Base-by-base conservation (phyloP, 441 rosid genomes). In the Dalechampia spathulata region DNA sequence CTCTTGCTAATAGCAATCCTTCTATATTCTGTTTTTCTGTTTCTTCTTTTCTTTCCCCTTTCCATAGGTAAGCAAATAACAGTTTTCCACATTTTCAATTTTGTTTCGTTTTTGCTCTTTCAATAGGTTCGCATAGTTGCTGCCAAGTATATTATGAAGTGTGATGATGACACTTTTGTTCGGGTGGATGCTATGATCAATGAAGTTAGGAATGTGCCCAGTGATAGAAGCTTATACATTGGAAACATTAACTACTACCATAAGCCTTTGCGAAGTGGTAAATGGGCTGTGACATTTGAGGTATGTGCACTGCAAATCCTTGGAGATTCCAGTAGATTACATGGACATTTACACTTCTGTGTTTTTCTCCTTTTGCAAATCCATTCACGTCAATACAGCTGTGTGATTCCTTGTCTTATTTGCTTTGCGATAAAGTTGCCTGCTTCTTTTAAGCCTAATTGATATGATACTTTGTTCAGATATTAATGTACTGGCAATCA, bases 281-380 rank as follows among this genome's bases (percentile, higher is more conserved):
- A 89, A 82, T 89, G 97, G 97, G 97, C 90, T 17, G 95, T 89
- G 60, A 82, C 90, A 4, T 81, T 75, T 23, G 95, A 89, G 95
- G 97, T 89, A 70, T 16, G 47, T 19, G 11, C 52, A 60, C 48
- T 26, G 47, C 60, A 43, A 30, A 48, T 19, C 16, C 34, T 58
- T 10, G 16, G 32, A 58, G 42, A 52, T 6, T 52, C n/a, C 43
- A 36, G 43, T 15, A 32, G n/a, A 25, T 7, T 44, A 9, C 53
- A 5, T 25, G 22, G 20, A 13, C 44, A 12, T 7, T 37, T 14
- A 20, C 21, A 23, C 43, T 14, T n/a, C 57, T 30, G n/a, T n/a
- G n/a, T n/a, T n/a, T n/a, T n/a, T n/a, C n/a, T n/a, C n/a, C n/a
- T n/a, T n/a, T n/a, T n/a, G n/a, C n/a, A n/a, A n/a, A n/a, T n/a